A percentile compares a stretch with the other conserved stretches of the same genome.
Conservation (phyloP, 805 yeast genomes). For the Wickerhamiella qilinensis region DNA sequence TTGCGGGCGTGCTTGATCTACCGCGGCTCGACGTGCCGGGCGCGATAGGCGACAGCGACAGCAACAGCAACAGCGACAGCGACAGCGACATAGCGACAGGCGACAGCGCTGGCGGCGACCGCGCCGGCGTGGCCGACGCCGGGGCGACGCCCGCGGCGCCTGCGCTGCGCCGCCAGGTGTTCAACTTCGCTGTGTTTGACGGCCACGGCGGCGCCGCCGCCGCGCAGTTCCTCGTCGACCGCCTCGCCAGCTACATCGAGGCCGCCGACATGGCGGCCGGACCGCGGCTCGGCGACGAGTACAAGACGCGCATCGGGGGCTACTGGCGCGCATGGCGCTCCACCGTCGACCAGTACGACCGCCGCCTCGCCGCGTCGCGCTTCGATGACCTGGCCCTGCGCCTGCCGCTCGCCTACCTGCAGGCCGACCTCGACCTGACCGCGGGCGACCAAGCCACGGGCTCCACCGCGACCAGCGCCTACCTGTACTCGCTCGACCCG, state of each 20-base stretch:
- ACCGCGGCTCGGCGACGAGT: conserved; percentile 34
- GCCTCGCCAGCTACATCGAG: conserved; percentile 41
- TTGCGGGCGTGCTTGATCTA: conserved; percentile 42
- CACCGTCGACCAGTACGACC: conserved; percentile 25
- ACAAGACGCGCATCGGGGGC: conserved; percentile 47
- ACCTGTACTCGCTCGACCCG: conserved; percentile 33
- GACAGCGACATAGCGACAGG: neutral
- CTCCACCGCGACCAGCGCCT: conserved; percentile 56
- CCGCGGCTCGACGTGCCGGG: conserved; percentile 19
- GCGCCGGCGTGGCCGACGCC: no score
- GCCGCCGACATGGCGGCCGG: conserved; percentile 23
- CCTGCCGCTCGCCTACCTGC: conserved; percentile 46
- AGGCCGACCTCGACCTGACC: conserved; percentile 46
- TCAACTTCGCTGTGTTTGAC: conserved; percentile 68
- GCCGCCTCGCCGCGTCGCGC: conserved; percentile 13
- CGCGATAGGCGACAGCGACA: conserved; percentile 4
- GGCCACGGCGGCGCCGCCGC: conserved; percentile 90
- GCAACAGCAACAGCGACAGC: neutral
- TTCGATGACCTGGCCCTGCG: conserved; percentile 45
- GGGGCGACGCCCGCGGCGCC: no score
- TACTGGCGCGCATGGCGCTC: conserved; percentile 73
- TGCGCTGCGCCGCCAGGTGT: conserved; percentile 25
- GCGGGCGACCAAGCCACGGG: conserved; percentile 27
- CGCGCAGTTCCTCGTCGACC: conserved; percentile 38
- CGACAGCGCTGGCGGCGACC: no score